Evolutionary conservation across 1,284 basidiomycete species (phyloP).

Genomic region (Xerocomus nothofagi): DNA sequence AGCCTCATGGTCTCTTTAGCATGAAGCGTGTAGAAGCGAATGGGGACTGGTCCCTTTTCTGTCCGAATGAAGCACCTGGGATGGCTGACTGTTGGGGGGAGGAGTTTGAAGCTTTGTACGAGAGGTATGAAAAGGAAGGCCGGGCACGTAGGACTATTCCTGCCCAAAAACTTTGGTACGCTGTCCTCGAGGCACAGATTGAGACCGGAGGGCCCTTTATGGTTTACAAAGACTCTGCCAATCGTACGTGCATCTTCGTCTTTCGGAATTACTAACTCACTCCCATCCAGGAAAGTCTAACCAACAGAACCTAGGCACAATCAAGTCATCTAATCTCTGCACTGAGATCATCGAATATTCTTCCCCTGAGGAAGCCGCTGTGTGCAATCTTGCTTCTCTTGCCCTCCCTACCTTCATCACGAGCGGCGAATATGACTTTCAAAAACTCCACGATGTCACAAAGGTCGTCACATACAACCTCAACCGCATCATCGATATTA

Average conservation of each 20-base stretch:
- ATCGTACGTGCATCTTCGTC: conserved; percentile 50
- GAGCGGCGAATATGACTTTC: conserved; percentile 83
- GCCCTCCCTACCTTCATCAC: conserved; percentile 89
- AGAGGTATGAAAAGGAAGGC: conserved; percentile 90
- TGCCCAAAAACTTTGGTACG: conserved; percentile 99
- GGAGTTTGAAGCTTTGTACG: conserved; percentile 91
- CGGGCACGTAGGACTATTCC: conserved; percentile 86
- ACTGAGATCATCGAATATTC: conserved; percentile 99
- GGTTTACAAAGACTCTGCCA: conserved; percentile 93
- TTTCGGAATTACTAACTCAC: conserved; percentile 3
- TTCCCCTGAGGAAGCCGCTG: conserved; percentile 96
- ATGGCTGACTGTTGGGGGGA: conserved; percentile 90
- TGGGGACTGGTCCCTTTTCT: conserved; percentile 95
- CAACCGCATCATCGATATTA: conserved; percentile 92
- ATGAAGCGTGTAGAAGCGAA: conserved; percentile 93
- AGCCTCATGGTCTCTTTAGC: conserved; percentile 39
- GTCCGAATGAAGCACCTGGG: conserved; percentile 94
- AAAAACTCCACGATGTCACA: conserved; percentile 91
- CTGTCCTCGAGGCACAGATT: conserved; percentile 94
- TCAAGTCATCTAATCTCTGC: conserved; percentile 99
- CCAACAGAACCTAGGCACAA: conserved; percentile 98
- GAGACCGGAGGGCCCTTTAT: conserved; percentile 99
- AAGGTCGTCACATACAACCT: conserved; percentile 94
- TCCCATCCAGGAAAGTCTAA: conserved; percentile 80
- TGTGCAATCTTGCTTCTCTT: conserved; percentile 98